Base-by-base conservation (phyloP, 2,329 filamentous ascomycete genomes). In the Graphilbum fragrans region DNA sequence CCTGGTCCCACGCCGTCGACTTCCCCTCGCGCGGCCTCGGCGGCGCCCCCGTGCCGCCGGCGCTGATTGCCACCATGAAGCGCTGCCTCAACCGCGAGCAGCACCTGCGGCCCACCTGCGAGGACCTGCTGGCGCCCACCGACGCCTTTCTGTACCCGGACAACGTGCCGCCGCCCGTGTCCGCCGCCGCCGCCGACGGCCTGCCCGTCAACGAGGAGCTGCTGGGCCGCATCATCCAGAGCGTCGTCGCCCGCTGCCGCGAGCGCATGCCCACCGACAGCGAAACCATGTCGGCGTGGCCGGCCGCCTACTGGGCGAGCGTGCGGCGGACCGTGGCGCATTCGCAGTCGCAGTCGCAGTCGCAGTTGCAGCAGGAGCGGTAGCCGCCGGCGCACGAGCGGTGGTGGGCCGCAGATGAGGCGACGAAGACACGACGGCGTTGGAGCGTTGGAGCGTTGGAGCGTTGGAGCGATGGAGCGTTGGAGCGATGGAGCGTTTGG, bases 1-100 rank as follows among this genome's bases (percentile, higher is more conserved):
- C 90, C 58, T 84, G 77, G 60, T 71, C 78, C 42, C 77, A 87
- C 58, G 58, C 62, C 6, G 85, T 93, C 53, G 74, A 85, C 42
- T 92, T 80, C 53, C 81, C 81, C 0, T 69, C 77, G 1, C 67
- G 71, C 3, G 85, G 80, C 12, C 65, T 87, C 39, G 85, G 85
- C 35, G 80, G 69, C 40, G 65, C 70, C 1, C 62, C 65, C 0
- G 74, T 84, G 1, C 78, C 79, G 1, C 61, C 65, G 0, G 71
- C 70, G 11, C 61, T 82, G 12, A 58, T 82, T 27, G 62, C 69
- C 23, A 82, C 78, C 0, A 67, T 84, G 66, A 71, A 65, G 51
- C 67, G 70, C 16, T 83, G 79, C 51, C 64, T 84, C 9, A 69
- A 67, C 52, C 69, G 79, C 39, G 75, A 83, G 48, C 71, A 72